A percentile compares a stretch with the other conserved stretches of the same genome.
phyloP scores from a whole-genome alignment of 202 grass and related monocot species.

The Eragrostis tef region DNA sequence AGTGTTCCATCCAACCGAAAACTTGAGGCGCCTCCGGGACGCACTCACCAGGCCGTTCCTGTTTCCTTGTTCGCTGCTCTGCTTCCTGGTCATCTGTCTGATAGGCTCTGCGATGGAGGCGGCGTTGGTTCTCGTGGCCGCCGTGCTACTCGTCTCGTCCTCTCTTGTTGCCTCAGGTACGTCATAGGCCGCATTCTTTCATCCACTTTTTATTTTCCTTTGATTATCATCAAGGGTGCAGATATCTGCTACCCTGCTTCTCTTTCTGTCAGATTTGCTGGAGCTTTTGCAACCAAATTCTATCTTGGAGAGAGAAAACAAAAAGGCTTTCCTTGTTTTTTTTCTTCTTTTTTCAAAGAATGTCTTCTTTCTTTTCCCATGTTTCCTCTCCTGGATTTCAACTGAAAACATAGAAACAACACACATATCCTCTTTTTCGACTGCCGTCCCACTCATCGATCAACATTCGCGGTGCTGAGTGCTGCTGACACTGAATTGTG shows the following conservation, averaged over 20 bases:
- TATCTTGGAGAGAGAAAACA: neutral
- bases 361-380: neutral
- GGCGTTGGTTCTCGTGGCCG: slow-evolving; percentile 21
- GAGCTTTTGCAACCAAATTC: neutral
- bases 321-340: neutral
- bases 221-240: neutral
- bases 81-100: neutral
- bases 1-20: neutral
- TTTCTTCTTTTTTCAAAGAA: no score
- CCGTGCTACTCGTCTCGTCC: slow-evolving; percentile 39
- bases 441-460: neutral
- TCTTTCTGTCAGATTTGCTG: neutral
- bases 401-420: no score
- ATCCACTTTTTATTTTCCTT: no score
- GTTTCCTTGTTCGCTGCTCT: no score
- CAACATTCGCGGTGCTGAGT: neutral
- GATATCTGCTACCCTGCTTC: neutral
- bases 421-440: no score
- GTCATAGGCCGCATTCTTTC: no score
- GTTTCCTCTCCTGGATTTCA: neutral
- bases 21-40: neutral
- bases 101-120: neutral
- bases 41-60: no score
- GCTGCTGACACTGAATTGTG: neutral
- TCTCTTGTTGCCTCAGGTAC: slow-evolving; percentile 39